phyloP scores from a whole-genome alignment of 2,329 filamentous ascomycete species.

The Xylaria sp. region DNA sequence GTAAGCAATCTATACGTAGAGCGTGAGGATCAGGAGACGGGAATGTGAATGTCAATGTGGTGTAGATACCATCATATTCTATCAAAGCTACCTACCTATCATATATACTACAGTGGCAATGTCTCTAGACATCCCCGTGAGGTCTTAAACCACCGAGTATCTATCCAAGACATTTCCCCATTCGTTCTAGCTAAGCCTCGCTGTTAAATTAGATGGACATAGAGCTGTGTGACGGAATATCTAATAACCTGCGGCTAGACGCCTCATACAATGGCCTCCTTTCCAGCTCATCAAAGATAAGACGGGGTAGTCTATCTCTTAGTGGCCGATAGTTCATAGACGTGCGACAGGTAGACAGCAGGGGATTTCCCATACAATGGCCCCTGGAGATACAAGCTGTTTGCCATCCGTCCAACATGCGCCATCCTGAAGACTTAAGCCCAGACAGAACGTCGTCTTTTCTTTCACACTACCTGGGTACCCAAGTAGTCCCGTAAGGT shows the following conservation, averaged over 20 bases:
- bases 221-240: neutral
- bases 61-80: neutral
- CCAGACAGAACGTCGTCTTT: neutral
- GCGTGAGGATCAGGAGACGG: neutral
- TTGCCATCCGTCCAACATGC: neutral
- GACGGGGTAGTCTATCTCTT: conserved; percentile 14
- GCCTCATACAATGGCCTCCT: conserved; percentile 24
- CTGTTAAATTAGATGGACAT: conserved; percentile 22
- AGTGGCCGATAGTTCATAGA: neutral
- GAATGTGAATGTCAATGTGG: too few species aligned
- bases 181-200: conserved; percentile 18
- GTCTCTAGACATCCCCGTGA: neutral
- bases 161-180: conserved; percentile 14
- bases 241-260: neutral
- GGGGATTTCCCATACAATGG: conserved; percentile 3
- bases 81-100: neutral
- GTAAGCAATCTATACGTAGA: neutral
- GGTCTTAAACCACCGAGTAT: neutral
- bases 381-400: conserved; percentile 17
- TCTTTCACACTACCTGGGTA: neutral
- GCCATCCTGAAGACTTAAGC: neutral
- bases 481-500: too few species aligned
- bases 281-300: conserved; percentile 32
- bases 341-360: conserved; percentile 15
- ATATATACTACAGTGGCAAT: neutral